Conservation (phyloP, 345 rosid genomes). For the Pistacia vera region DNA sequence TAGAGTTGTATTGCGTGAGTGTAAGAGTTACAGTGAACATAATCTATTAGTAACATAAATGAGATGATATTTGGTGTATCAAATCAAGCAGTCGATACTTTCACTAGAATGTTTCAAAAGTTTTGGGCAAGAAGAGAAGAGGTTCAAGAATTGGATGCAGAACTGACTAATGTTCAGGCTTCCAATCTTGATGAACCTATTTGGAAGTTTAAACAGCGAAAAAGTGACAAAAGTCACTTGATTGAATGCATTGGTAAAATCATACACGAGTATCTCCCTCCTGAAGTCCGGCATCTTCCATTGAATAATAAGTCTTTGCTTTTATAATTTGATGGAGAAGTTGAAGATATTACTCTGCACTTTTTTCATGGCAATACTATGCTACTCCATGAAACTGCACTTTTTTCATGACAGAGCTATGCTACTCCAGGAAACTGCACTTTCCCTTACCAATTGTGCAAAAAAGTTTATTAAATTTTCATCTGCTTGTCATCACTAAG, state of each 20-base stretch:
- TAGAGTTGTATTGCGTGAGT: too few relatives aligned
- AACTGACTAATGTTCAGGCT: slow-evolving; percentile 19
- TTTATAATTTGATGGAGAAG: slow-evolving; percentile 41
- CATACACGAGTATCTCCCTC: slow-evolving; percentile 81
- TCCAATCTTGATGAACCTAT: slow-evolving; percentile 26
- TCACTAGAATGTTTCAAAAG: slow-evolving; percentile 58
- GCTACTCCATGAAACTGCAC: slow-evolving; percentile 68
- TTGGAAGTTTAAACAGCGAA: slow-evolving; percentile 62
- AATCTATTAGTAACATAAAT: slow-evolving; percentile 37
- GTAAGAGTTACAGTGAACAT: too few relatives aligned
- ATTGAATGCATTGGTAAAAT: slow-evolving; percentile 81
- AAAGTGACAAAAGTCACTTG: slow-evolving; percentile 46
- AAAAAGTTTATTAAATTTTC: neutral
- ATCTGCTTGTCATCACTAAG: neutral
- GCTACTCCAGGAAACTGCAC: neutral
- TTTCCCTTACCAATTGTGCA: slow-evolving; percentile 4
- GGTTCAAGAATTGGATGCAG: slow-evolving; percentile 24
- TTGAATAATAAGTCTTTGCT: slow-evolving; percentile 45
- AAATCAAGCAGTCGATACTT: slow-evolving; percentile 50
- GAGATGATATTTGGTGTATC: slow-evolving; percentile 91
- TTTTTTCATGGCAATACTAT: slow-evolving; percentile 69
- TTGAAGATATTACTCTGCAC: slow-evolving; percentile 50
- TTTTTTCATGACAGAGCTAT: too few relatives aligned
- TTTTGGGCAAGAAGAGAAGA: slow-evolving; percentile 36
- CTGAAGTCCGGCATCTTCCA: slow-evolving; percentile 90